A percentile compares a stretch with the other conserved stretches of the same genome.
Evolutionary conservation across 2,329 filamentous ascomycete genomes (phyloP).

Genomic region (Dryadomyces quercus-mongolicae): DNA sequence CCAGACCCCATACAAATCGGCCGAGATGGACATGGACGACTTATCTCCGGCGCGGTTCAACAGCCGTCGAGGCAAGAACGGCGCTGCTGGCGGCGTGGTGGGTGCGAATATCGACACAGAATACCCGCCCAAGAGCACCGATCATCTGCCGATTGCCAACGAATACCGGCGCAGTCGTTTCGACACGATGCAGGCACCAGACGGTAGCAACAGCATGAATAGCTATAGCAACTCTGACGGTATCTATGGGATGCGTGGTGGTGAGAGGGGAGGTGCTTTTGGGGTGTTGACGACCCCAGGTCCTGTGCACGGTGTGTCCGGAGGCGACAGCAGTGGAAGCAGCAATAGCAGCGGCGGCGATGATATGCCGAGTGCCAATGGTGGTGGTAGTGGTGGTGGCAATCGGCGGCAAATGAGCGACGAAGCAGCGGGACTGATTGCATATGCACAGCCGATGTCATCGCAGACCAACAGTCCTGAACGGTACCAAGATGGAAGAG

Average conservation of each 20-base stretch:
- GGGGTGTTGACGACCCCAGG: neutral
- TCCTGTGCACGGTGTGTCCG: neutral
- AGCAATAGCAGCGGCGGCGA: neutral
- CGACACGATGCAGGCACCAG: slow-evolving; percentile 7
- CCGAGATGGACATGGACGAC: slow-evolving; percentile 24
- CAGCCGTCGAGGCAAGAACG: neutral
- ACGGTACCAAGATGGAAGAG: slow-evolving; percentile 3
- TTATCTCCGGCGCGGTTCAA: slow-evolving; percentile 13
- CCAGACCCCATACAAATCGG: slow-evolving; percentile 15
- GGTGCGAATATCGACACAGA: slow-evolving; percentile 10
- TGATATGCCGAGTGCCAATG: neutral
- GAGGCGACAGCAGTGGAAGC: neutral
- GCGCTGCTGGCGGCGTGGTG: neutral
- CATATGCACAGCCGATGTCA: slow-evolving; percentile 23
- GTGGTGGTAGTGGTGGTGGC: neutral
- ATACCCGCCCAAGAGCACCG: slow-evolving; percentile 21
- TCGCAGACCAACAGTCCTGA: slow-evolving; percentile 4
- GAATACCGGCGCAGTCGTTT: slow-evolving; percentile 23
- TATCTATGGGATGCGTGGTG: neutral
- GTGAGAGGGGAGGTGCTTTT: neutral
- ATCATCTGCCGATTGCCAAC: slow-evolving; percentile 25
- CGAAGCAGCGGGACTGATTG: slow-evolving; percentile 19
- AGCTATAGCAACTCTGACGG: neutral
- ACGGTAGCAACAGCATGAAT: neutral
- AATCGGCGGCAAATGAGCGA: slow-evolving; percentile 12